Base-by-base conservation (phyloP, 768 basidiomycete genomes). In the Brasilioporus rufonigricans region DNA sequence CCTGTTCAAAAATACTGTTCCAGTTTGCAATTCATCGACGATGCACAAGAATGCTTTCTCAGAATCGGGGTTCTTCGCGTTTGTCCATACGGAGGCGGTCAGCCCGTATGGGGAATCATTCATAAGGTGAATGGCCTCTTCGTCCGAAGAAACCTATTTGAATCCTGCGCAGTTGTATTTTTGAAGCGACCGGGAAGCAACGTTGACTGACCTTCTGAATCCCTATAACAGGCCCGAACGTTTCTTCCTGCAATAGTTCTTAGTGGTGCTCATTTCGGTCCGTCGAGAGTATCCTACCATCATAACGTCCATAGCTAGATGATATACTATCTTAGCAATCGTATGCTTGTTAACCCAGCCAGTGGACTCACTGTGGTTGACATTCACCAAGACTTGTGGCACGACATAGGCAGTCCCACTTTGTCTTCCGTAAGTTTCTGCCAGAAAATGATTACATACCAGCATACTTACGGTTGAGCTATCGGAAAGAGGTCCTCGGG, bases 91-190 rank as follows among this genome's bases (percentile, higher is more conserved):
- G 18, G 93, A 94, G 5, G 92, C 93, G 2, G 96, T 99, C 21
- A 99, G 78, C 14, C 97, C 97, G 66, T 95, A 98, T 0, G 83
- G 83, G 16, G 95, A 97, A 69, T 98, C 94, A 70, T 99, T 98
- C 91, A 99, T 99, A 31, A 98, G 80, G 18, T 72, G 68, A 52
- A 98, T 73, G 1, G 97, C 97, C 67, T 96, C 93, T 43, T 86
- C 89, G 67, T 98, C 97, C 0, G 85, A 85, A 10, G 80, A 76
- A 21, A 93, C 89, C 89, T 90, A 48, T 35, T 12, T 4, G 33
- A 7, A 18, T 32, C 8, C 19, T 18, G 35, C 23, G 32, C 4
- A n/a, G n/a, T n/a, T n/a, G n/a, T n/a, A n/a, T n/a, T n/a, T n/a
- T n/a, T n/a, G n/a, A n/a, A n/a, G n/a, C n/a, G n/a, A 13, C 40